Base-by-base conservation (phyloP, 352 stramenopile species). In the Aphanomyces euteiches region DNA sequence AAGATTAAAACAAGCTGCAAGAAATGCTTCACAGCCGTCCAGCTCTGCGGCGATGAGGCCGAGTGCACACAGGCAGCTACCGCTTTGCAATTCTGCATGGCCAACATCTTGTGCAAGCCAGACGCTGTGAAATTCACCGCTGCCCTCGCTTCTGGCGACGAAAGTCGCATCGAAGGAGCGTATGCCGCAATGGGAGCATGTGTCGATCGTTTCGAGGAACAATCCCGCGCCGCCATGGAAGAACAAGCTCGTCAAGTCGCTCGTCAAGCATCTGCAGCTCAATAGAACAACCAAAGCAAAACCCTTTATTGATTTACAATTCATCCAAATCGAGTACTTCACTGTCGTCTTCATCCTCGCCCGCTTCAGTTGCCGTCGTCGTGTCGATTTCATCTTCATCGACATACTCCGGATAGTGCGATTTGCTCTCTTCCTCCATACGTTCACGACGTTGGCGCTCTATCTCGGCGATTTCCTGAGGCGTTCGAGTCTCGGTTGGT, bases 11-110 rank as follows among this genome's bases (percentile, higher is more conserved):
- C 87, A 7, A 83, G 81, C 65, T 97, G 90, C 80, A 81, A 90
- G 72, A 81, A 79, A 65, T 90, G 84, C 72, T 90, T 96, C 73
- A 74, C 82, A 36, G 76, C 90, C 59, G 74, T 96, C 65, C 86
- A 83, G 77, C 90, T 74, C 34, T 96, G 90, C 76, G 74, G 73
- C 54, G 84, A 78, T 53, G 85, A 97, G 67, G 72, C 90, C 58
- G 82, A 89, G 64, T 96, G 89, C 72, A 86, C 86, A 12, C 84
- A 92, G 73, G 89, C 90, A 5, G 88, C 85, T 37, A 90, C 93
- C 38, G 88, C 87, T 66, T 80, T 97, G 13, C 90, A 95, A 66
- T 81, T 95, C 19, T 97, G 90, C 77, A 94, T 96, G 88, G 89
- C 83, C 3, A 79, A 81, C 54, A 87, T 96, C 72, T 86, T 97